Evolutionary conservation across 106 monocot species (phyloP).

Genomic region (Xerophyta viscosa): DNA sequence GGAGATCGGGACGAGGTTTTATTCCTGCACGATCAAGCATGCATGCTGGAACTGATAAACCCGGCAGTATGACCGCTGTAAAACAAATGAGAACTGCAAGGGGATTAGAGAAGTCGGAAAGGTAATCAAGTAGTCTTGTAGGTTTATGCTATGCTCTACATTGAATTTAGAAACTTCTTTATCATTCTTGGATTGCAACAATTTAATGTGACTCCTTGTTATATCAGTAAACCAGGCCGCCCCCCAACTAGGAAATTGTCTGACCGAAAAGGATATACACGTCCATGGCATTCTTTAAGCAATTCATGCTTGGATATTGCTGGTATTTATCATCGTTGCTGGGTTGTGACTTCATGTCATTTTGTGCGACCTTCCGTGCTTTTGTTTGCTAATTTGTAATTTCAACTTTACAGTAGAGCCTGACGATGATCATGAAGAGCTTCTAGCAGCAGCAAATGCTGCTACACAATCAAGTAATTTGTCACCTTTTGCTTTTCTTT

Average conservation of each 20-base stretch:
- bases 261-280: conserved; percentile 40
- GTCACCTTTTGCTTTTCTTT: not conserved
- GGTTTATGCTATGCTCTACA: too few relatives aligned
- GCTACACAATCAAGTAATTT: conserved; percentile 34
- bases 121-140: conserved; percentile 22
- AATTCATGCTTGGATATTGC: conserved; percentile 22
- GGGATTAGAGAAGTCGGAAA: conserved; percentile 37
- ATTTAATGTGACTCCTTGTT: not conserved
- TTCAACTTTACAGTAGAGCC: conserved; percentile 31
- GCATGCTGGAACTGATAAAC: conserved; percentile 29
- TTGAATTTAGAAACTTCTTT: not conserved
- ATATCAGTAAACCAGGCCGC: conserved; percentile 40
- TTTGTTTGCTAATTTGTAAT: not conserved
- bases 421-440: conserved; percentile 60
- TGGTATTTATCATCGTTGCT: conserved; percentile 21
- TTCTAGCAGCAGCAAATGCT: conserved; percentile 62
- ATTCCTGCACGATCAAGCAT: conserved; percentile 19
- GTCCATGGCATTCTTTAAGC: conserved; percentile 28
- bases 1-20: conserved; percentile 24
- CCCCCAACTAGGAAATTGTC: conserved; percentile 45
- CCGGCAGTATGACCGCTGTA: conserved; percentile 23
- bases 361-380: not conserved
- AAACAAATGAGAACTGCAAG: conserved; percentile 40
- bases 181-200: not conserved
- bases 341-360: not conserved